These are phyloP conservation scores for Quercus variabilis DNA, from an alignment of 306 rosid genomes.

Conservation along the genomic window DNA sequence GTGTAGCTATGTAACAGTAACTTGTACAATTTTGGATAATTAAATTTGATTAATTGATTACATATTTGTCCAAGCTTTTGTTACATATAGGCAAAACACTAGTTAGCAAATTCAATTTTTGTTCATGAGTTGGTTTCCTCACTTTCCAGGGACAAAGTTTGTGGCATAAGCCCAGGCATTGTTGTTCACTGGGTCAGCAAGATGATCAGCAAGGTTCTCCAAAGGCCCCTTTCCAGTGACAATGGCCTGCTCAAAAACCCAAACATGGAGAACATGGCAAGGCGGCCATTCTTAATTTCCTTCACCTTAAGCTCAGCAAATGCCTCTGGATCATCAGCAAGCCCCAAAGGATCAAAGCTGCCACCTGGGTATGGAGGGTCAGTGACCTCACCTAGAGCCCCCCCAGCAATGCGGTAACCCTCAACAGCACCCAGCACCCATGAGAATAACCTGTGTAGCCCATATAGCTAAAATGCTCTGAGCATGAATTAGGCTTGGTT, in stretches of 20 bases:
- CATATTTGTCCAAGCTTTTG: not conserved
- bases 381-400: conserved; percentile 34
- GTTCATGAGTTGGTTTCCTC: conserved; percentile 3
- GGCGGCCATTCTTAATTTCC: conserved; percentile 34
- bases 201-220: conserved; percentile 41
- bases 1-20: not conserved
- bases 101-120: not conserved
- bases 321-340: conserved; percentile 40
- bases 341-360: conserved; percentile 36
- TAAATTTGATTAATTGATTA: not conserved
- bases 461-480: conserved; percentile 35
- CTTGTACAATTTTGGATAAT: not conserved
- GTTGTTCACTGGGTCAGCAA: conserved; percentile 37
- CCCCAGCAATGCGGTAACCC: conserved; percentile 37
- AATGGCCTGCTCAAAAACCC: conserved; percentile 36
- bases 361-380: conserved; percentile 37
- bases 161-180: conserved; percentile 34
- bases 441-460: conserved; percentile 33
- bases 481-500: conserved; percentile 37
- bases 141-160: conserved; percentile 37
- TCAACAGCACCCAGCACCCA: conserved; percentile 36
- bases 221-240: conserved; percentile 41
- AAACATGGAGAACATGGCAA: conserved; percentile 39
- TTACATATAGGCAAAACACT: not conserved
- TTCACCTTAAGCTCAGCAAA: conserved; percentile 42